phyloP scores from a whole-genome alignment of 768 basidiomycete genomes.

The Serendipita sp. region DNA sequence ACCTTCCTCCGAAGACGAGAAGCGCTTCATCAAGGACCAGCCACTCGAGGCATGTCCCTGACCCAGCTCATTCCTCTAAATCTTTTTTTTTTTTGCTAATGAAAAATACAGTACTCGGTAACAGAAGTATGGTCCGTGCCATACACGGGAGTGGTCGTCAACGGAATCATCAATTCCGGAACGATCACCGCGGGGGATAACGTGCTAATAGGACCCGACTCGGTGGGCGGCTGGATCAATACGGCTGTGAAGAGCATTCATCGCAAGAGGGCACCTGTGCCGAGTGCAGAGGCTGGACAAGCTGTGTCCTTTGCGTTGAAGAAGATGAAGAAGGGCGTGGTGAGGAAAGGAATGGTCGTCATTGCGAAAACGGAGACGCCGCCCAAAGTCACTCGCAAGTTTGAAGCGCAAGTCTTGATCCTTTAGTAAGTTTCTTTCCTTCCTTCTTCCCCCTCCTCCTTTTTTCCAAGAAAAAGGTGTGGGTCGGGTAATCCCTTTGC shows the following conservation, averaged over 20 bases:
- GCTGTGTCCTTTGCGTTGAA: slow-evolving; percentile 89
- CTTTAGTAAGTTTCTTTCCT: slow-evolving; percentile 53
- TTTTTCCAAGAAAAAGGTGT: too few species aligned
- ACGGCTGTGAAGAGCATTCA: slow-evolving; percentile 85
- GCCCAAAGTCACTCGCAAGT: slow-evolving; percentile 54
- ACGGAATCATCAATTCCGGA: slow-evolving; percentile 70
- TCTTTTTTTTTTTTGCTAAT: not conserved
- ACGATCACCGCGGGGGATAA: slow-evolving; percentile 62
- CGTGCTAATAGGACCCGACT: slow-evolving; percentile 79
- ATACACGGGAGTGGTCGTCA: slow-evolving; percentile 47
- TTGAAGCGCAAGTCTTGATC: slow-evolving; percentile 88
- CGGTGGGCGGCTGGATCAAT: slow-evolving; percentile 72
- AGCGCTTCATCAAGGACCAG: slow-evolving; percentile 65
- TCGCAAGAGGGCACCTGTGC: slow-evolving; percentile 74
- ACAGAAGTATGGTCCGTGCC: slow-evolving; percentile 35
- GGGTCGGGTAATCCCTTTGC: too few species aligned
- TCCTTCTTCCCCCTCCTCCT: not conserved
- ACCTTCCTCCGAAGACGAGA: slow-evolving; percentile 74
- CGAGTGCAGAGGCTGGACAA: slow-evolving; percentile 85
- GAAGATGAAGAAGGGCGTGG: slow-evolving; percentile 59
- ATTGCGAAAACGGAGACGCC: slow-evolving; percentile 63
- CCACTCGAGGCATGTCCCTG: slow-evolving; percentile 48
- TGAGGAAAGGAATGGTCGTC: slow-evolving; percentile 92
- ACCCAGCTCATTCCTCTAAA: not conserved
- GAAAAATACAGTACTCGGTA: slow-evolving; percentile 78